Percentiles rank a stretch among this genome's conserved stretches.
These are phyloP conservation scores for Pyronema omphalodes DNA, from an alignment of 495 filamentous ascomycete species.

Conservation along the genomic window DNA sequence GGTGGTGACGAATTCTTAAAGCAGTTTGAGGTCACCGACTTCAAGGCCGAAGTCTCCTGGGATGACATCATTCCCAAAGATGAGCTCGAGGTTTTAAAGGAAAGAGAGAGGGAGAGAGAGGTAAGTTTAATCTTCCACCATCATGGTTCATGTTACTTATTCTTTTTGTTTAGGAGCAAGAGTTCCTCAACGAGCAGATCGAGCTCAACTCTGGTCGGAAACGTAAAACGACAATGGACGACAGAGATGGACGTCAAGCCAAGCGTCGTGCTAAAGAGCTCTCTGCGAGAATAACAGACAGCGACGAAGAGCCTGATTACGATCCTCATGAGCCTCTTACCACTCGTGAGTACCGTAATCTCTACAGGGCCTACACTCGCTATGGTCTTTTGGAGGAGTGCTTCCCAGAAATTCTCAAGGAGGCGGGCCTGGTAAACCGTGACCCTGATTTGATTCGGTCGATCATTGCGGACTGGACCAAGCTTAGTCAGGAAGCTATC, in stretches of 20 bases:
- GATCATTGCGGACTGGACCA: constrained; percentile 36
- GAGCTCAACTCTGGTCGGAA: constrained; percentile 78
- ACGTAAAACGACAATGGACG: constrained; percentile 43
- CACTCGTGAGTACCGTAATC: constrained; percentile 79
- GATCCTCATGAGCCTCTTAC: constrained; percentile 75
- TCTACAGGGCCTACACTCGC: constrained; percentile 69
- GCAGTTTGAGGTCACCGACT: constrained; percentile 38
- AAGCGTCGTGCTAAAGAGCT: constrained; percentile 68
- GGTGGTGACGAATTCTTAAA: constrained; percentile 86
- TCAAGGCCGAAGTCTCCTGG: constrained; percentile 80
- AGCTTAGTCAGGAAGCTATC: constrained; percentile 19
- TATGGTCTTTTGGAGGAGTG: constrained; percentile 79
- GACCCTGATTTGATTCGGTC: constrained; percentile 57
- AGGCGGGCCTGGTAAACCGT: constrained; percentile 62
- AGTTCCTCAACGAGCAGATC: constrained; percentile 62
- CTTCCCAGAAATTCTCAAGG: constrained; percentile 64
- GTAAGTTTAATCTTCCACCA: constrained; percentile 2
- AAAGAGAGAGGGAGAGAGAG: constrained; percentile 54
- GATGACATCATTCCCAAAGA: constrained; percentile 96
- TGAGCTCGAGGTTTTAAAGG: constrained; percentile 69
- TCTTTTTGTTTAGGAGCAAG: constrained; percentile 37
- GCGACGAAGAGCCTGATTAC: constrained; percentile 27
- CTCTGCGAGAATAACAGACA: constrained; percentile 31
- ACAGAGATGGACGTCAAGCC: constrained; percentile 66
- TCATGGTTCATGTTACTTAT: constrained; percentile 1